Percentiles rank a stretch among this genome's conserved stretches.
Evolutionary conservation across 164 flowering plant genomes (phyloP).

Genomic region (Dillenia suffruticosa): DNA sequence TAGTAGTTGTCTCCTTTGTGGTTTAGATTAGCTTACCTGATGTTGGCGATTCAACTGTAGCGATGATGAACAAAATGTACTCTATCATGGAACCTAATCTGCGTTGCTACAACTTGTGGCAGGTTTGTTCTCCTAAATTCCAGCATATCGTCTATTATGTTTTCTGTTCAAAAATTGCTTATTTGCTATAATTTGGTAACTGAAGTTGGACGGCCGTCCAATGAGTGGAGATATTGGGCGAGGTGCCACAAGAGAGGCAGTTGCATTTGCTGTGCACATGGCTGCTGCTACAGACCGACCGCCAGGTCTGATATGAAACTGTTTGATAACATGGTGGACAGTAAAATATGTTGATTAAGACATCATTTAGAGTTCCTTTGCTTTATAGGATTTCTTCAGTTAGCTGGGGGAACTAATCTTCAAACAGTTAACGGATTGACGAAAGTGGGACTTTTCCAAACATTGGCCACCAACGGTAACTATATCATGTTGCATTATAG

Average conservation of each 20-base stretch:
- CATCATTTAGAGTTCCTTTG: no score
- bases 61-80: slow-evolving; percentile 51
- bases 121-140: slow-evolving; percentile 32
- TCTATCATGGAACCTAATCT: slow-evolving; percentile 54
- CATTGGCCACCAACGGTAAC: slow-evolving; percentile 23
- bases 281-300: slow-evolving; percentile 54
- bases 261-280: slow-evolving; percentile 58
- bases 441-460: slow-evolving; percentile 53
- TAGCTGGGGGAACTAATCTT: slow-evolving; percentile 87
- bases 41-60: slow-evolving; percentile 42
- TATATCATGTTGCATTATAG: background rate
- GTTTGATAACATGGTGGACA: background rate
- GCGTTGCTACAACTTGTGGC: slow-evolving; percentile 77
- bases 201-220: slow-evolving; percentile 91
- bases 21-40: slow-evolving; percentile 77
- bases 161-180: background rate
- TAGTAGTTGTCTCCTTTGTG: background rate
- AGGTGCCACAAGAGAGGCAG: slow-evolving; percentile 77
- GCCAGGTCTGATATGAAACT: slow-evolving; percentile 30
- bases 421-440: slow-evolving; percentile 69
- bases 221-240: slow-evolving; percentile 96
- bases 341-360: no score
- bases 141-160: background rate
- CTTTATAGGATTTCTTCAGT: slow-evolving; percentile 70
- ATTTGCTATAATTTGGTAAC: slow-evolving; percentile 5